These are phyloP conservation scores for Pythium myriotylum DNA, from an alignment of 352 stramenopile genomes.

Conservation along the genomic window DNA sequence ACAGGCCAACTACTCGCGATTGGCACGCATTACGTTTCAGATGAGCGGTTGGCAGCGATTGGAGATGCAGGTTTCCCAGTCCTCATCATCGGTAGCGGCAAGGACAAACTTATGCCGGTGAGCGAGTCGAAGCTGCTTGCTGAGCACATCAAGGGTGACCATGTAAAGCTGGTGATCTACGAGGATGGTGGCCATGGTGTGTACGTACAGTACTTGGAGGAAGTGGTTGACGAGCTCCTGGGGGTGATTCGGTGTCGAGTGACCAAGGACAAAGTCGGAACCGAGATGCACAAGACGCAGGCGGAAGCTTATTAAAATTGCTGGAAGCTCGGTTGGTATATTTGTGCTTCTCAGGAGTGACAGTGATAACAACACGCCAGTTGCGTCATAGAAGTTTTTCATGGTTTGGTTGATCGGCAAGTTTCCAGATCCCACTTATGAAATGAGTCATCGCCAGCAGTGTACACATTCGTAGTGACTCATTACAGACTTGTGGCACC, in stretches of 20 bases:
- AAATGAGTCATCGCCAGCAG: too few relatives aligned
- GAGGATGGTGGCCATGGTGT: conserved; percentile 44
- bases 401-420: too few relatives aligned
- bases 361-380: too few relatives aligned
- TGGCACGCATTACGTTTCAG: conserved; percentile 48
- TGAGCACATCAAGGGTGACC: conserved; percentile 37
- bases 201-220: conserved; percentile 40
- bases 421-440: too few relatives aligned
- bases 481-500: too few relatives aligned
- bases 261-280: too few relatives aligned
- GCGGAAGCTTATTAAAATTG: too few relatives aligned
- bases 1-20: conserved; percentile 27
- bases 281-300: too few relatives aligned
- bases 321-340: too few relatives aligned
- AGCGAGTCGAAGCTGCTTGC: conserved; percentile 42
- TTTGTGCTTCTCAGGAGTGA: too few relatives aligned
- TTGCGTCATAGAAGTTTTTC: too few relatives aligned
- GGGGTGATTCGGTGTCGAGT: background rate
- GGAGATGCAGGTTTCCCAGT: conserved; percentile 46
- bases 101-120: conserved; percentile 48
- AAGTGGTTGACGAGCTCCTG: conserved; percentile 35
- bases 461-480: too few relatives aligned
- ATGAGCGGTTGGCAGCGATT: conserved; percentile 47
- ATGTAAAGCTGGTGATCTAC: conserved; percentile 50
- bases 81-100: conserved; percentile 47